These are phyloP conservation scores for Eutypella sp. DNA, from an alignment of 2,329 filamentous ascomycete genomes.

Conservation along the genomic window DNA sequence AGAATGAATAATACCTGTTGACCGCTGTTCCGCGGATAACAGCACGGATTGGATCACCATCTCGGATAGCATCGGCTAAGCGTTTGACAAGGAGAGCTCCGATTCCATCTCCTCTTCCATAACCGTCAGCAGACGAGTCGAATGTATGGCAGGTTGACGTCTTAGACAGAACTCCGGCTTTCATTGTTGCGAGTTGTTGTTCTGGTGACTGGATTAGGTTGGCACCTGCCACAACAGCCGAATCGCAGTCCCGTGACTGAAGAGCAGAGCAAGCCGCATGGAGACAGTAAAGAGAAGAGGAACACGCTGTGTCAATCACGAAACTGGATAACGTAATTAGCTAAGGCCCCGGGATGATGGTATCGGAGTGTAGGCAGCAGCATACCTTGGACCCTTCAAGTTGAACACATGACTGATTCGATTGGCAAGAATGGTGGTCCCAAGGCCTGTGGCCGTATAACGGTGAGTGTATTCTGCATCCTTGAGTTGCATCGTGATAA, in stretches of 20 bases:
- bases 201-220: constrained; percentile 30
- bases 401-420: neutral
- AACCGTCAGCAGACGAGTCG: constrained; percentile 23
- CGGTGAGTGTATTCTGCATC: neutral
- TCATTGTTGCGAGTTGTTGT: constrained; percentile 23
- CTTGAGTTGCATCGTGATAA: neutral
- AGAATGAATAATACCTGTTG: no score
- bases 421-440: neutral
- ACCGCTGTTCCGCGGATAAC: constrained; percentile 12
- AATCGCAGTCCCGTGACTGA: constrained; percentile 20
- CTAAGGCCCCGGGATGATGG: no score
- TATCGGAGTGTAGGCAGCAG: no score
- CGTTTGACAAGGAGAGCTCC: constrained; percentile 13
- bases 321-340: no score
- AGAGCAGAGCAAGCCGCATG: constrained; percentile 23
- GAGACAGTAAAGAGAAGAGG: neutral
- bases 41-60: constrained; percentile 15
- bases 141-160: constrained; percentile 24
- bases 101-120: constrained; percentile 17
- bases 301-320: neutral
- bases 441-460: neutral
- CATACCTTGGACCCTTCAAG: neutral
- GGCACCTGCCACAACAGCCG: constrained; percentile 28
- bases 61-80: constrained; percentile 11
- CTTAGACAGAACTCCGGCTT: constrained; percentile 28